Base-by-base conservation (phyloP, 148 eudicot species). In the Fallopia convolvulus region DNA sequence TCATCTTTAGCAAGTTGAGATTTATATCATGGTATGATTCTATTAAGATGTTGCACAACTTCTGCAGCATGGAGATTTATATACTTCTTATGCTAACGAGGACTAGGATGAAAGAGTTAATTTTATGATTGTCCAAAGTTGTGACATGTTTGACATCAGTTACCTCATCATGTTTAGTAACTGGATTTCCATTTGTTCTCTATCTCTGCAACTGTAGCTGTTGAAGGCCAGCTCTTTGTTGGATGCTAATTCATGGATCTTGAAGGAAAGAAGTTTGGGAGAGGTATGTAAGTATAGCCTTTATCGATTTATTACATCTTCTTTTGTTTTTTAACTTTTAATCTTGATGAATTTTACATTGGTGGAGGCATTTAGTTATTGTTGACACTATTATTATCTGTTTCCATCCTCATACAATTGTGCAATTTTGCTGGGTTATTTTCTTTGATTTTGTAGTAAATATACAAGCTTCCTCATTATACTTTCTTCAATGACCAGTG, bases 261-360 rank as follows among this genome's bases (percentile, higher is more conserved):
- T 60, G 93, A 91, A 80, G 82, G 85, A 83, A 88, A 84, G 78
- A 93, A 89, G 80, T 93, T 93, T 86, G 98, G 98, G 82, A 91
- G 85, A 88, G 98, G 98, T 53, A 30, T 14, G 5, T 11, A 47
- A 61, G 53, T 23, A 13, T 65, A 32, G 33, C 12, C 9, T 2
- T 17, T 68, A 42, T 68, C 13, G 72, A 68, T 36, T 36, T 68
- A 14, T 36, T 73, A 55, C 53, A 44, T 18, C 21, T 60, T 14
- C 13, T 20, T 72, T 41, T n/a, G 50, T 18, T 42, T 18, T 42
- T 42, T 21, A 18, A 33, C 41, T 12, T 65, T 7, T 65, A 3
- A 4, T 65, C 36, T 65, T 30, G 33, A 33, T 33, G 68, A 15
- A 8, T 11, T 65, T 21, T 15, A 30, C 70, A 13, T 32, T 30